Percentiles rank a stretch among this genome's conserved stretches.
These are phyloP conservation scores for Golubevia sp. DNA, from an alignment of 1,284 basidiomycete species.

Conservation along the genomic window DNA sequence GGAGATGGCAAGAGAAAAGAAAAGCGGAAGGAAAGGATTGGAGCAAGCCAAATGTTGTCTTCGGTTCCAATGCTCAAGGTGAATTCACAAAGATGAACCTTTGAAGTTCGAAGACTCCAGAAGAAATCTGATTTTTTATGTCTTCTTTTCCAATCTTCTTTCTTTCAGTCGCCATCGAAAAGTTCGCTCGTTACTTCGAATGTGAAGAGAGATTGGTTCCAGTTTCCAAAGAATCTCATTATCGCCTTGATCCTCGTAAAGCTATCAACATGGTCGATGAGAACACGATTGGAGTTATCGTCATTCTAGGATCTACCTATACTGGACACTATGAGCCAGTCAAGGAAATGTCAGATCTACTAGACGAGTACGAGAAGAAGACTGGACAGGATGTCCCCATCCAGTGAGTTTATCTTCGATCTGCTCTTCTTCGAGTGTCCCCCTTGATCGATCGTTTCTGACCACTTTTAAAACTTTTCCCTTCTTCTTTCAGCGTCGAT, in stretches of 20 bases:
- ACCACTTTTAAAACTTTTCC: no score
- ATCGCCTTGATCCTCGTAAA: constrained; percentile 80
- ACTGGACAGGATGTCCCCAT: constrained; percentile 70
- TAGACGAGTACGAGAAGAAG: constrained; percentile 82
- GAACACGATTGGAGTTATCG: constrained; percentile 82
- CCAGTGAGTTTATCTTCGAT: no score
- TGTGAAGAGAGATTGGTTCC: constrained; percentile 68
- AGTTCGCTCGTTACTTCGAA: constrained; percentile 83
- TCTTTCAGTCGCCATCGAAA: constrained; percentile 47
- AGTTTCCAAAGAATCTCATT: constrained; percentile 61
- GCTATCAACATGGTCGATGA: constrained; percentile 88
- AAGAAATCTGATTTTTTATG: background rate
- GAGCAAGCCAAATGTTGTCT: constrained; percentile 72
- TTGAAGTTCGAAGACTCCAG: background rate
- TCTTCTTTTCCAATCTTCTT: background rate
- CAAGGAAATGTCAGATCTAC: constrained; percentile 78
- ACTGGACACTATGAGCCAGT: constrained; percentile 93
- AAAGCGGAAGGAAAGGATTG: constrained; percentile 72
- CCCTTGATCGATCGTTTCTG: no score
- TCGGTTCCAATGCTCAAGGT: constrained; percentile 83
- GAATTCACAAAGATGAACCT: constrained; percentile 75
- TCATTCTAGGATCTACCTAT: constrained; percentile 77
- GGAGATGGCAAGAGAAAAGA: constrained; percentile 85
- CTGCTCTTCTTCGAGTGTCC: no score
- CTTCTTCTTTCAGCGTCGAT: no score